Percentiles rank a stretch among this genome's conserved stretches.
Conservation (phyloP, 305 asterid species). For the Lippia alba region DNA sequence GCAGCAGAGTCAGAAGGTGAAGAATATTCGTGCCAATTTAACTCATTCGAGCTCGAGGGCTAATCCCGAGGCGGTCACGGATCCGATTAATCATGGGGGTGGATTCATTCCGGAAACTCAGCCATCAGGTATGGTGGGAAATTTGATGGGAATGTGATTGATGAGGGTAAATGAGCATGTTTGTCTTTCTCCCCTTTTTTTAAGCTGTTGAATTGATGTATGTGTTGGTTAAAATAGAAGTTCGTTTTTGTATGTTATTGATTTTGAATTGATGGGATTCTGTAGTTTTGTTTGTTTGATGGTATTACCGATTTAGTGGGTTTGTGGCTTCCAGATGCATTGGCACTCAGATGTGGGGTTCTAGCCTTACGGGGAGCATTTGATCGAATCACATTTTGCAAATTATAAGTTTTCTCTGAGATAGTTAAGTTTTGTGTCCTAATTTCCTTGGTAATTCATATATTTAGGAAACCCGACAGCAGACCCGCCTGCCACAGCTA, state of each 20-base stretch:
- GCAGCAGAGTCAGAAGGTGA: conserved; percentile 71
- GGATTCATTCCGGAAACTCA: conserved; percentile 91
- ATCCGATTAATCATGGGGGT: conserved; percentile 85
- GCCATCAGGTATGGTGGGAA: conserved; percentile 56
- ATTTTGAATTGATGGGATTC: conserved; percentile 6
- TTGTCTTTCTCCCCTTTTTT: background rate
- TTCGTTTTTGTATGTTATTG: conserved; percentile 1
- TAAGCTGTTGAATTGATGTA: background rate
- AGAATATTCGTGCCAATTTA: conserved; percentile 41
- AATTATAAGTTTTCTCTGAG: background rate
- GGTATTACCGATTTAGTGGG: conserved; percentile 10
- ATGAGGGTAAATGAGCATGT: background rate
- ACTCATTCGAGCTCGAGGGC: conserved; percentile 58
- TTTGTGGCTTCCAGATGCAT: background rate
- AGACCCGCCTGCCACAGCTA: conserved; percentile 49
- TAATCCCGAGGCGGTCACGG: conserved; percentile 66
- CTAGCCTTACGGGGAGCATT: background rate
- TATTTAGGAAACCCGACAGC: conserved; percentile 54
- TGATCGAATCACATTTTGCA: background rate
- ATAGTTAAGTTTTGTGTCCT: conserved; percentile 6
- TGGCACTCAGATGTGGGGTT: background rate
- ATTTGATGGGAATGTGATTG: conserved; percentile 18
- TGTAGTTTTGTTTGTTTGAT: conserved; percentile 1
- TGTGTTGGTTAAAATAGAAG: background rate
- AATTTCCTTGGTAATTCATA: conserved; percentile 12